These are phyloP conservation scores for Eutypella sp. DNA, from an alignment of 2,329 filamentous ascomycete genomes.

Conservation along the genomic window DNA sequence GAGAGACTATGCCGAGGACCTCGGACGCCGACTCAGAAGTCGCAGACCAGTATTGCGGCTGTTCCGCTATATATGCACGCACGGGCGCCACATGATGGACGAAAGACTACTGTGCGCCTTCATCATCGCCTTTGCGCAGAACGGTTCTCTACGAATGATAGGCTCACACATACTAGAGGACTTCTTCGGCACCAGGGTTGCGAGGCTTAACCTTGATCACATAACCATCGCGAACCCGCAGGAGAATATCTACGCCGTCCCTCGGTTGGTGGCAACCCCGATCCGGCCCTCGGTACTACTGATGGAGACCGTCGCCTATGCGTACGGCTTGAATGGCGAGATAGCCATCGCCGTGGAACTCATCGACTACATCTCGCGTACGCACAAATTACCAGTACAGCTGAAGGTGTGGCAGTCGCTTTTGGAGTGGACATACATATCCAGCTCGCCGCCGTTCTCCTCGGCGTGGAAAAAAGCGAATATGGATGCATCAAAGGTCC, in stretches of 20 bases:
- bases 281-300: slow-evolving; percentile 52
- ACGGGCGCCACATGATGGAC: slow-evolving; percentile 27
- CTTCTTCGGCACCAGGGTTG: slow-evolving; percentile 24
- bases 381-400: slow-evolving; percentile 55
- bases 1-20: slow-evolving; percentile 19
- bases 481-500: slow-evolving; percentile 24
- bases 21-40: slow-evolving; percentile 24
- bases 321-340: slow-evolving; percentile 62
- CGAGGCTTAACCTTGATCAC: slow-evolving; percentile 1
- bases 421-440: slow-evolving; percentile 61
- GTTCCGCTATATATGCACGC: slow-evolving; percentile 21
- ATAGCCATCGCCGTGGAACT: slow-evolving; percentile 53
- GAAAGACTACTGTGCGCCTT: slow-evolving; percentile 36
- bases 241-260: neutral
- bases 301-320: slow-evolving; percentile 62
- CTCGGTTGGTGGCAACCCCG: too few species aligned
- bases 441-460: slow-evolving; percentile 34
- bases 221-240: neutral
- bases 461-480: slow-evolving; percentile 32
- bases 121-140: slow-evolving; percentile 38
- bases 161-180: slow-evolving; percentile 22
- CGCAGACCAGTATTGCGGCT: slow-evolving; percentile 22
- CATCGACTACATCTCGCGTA: slow-evolving; percentile 57
- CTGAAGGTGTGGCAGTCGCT: slow-evolving; percentile 59
- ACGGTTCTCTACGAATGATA: slow-evolving; percentile 29